phyloP scores from a whole-genome alignment of 257 asterid species.

The Primulina tabacum region DNA sequence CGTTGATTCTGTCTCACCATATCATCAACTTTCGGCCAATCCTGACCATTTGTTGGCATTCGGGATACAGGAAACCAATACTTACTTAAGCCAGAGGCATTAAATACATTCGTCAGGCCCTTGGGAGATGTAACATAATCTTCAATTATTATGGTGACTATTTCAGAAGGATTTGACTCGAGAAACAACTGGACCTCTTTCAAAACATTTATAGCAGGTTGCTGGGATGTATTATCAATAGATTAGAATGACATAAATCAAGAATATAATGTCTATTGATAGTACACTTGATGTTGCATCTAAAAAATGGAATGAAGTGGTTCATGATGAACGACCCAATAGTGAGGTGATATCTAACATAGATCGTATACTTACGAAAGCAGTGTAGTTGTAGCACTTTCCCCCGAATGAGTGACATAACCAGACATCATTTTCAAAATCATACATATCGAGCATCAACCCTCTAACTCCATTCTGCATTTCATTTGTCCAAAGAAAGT shows the following conservation, averaged over 20 bases:
- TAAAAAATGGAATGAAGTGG: not conserved
- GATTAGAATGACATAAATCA: slow-evolving; percentile 24
- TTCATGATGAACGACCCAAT: slow-evolving; percentile 3
- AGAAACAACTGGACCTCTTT: slow-evolving; percentile 78
- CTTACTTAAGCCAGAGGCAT: slow-evolving; percentile 67
- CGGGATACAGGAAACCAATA: slow-evolving; percentile 79
- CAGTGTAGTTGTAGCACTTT: slow-evolving; percentile 77
- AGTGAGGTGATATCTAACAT: not conserved
- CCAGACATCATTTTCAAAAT: slow-evolving; percentile 82
- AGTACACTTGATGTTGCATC: slow-evolving; percentile 4
- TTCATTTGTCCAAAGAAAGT: slow-evolving; percentile 25
- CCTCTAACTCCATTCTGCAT: slow-evolving; percentile 94
- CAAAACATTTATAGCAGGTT: slow-evolving; percentile 72
- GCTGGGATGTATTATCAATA: slow-evolving; percentile 40
- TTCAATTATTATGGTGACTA: slow-evolving; percentile 81
- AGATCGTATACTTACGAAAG: slow-evolving; percentile 64
- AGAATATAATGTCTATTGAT: not conserved
- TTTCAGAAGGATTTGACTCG: slow-evolving; percentile 76
- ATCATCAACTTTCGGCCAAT: slow-evolving; percentile 90
- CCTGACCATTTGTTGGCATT: slow-evolving; percentile 81
- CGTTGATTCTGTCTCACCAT: slow-evolving; percentile 77
- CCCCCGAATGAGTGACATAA: slow-evolving; percentile 92
- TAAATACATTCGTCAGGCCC: slow-evolving; percentile 66
- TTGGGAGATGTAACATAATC: slow-evolving; percentile 77
- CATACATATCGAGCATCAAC: slow-evolving; percentile 95